phyloP scores from a whole-genome alignment of 805 yeast species.

The Candida vartiovaarae region DNA sequence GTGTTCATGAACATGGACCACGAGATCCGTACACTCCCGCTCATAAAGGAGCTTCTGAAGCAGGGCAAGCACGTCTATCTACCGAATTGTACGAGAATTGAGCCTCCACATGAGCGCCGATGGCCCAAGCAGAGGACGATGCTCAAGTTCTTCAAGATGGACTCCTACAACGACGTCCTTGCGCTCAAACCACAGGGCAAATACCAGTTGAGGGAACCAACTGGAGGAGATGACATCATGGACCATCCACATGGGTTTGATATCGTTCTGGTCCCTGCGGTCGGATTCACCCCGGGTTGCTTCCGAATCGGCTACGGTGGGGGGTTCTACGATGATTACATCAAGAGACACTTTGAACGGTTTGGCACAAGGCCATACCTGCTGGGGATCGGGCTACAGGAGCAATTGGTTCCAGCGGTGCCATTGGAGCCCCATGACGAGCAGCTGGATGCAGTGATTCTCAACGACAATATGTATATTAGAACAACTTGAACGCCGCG shows the following conservation, averaged over 20 bases:
- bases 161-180: conserved; percentile 33
- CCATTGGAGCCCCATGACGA: conserved; percentile 64
- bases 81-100: conserved; percentile 39
- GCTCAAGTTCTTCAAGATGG: conserved; percentile 51
- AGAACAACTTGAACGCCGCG: background rate
- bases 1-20: conserved; percentile 72
- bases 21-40: conserved; percentile 55
- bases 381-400: conserved; percentile 59
- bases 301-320: conserved; percentile 84
- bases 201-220: conserved; percentile 65
- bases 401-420: conserved; percentile 48
- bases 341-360: conserved; percentile 36
- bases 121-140: conserved; percentile 29
- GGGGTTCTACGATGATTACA: conserved; percentile 82
- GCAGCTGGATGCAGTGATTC: conserved; percentile 45
- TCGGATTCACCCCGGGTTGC: conserved; percentile 52
- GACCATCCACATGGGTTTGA: conserved; percentile 45
- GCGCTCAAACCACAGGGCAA: conserved; percentile 58
- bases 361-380: conserved; percentile 31
- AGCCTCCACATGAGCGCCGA: conserved; percentile 22
- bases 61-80: conserved; percentile 46
- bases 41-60: conserved; percentile 47
- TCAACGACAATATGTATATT: conserved; percentile 26
- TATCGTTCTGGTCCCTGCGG: conserved; percentile 75
- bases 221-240: conserved; percentile 24